Evolutionary conservation across 139 green algal genomes (phyloP), one percentile per base, ranked within the genome.

Genomic region (Tetradesmus lagerheimii): DNA sequence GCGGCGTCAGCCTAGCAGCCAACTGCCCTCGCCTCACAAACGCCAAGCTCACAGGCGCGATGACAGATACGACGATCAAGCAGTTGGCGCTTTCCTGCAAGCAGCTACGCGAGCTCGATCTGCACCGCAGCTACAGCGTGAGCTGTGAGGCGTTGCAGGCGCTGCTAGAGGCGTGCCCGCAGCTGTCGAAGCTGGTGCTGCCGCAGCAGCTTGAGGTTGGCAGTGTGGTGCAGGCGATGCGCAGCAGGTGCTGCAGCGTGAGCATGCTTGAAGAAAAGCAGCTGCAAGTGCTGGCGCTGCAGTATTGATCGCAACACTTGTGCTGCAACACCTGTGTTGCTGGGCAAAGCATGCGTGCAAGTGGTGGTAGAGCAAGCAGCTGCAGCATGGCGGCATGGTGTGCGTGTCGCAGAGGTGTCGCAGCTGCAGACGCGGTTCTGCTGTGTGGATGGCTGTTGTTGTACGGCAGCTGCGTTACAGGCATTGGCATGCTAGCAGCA

Each of bases 41-140:
- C 29, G 34, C 66, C 31, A 89, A 89, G 85, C 71, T 89, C 12
- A 84, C 85, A 2, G 62, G 57, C 34, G 74, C 43, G 29, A 89
- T 89, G 71, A 89, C 85, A 83, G 85, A 89, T 34, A 16, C 31
- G 14, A 84, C 85, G 11, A 83, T 89, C 71, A 53, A 34, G 38
- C 34, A 76, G 74, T 74, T 89, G 47, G 45, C 71, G 23, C 0
- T 37, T 5, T 37, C 20, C 45, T 89, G 85, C 85, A 62, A 47
- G 34, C 74, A 77, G 71, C 85, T 89, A 18, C 45, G 50, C 41
- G 85, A 84, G 43, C 15, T 84, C 4, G 85, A 89, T 74, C 31
- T 89, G n/a, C 85, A 89, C 27, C 6, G 84, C 25, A 78, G 84
- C 84, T 38, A 37, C 64, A 82, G 84, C 14, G 34, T 89, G 15